A percentile compares a stretch with the other conserved stretches of the same genome.
Conservation (phyloP, 495 filamentous ascomycete genomes). For the Neurospora sp. region DNA sequence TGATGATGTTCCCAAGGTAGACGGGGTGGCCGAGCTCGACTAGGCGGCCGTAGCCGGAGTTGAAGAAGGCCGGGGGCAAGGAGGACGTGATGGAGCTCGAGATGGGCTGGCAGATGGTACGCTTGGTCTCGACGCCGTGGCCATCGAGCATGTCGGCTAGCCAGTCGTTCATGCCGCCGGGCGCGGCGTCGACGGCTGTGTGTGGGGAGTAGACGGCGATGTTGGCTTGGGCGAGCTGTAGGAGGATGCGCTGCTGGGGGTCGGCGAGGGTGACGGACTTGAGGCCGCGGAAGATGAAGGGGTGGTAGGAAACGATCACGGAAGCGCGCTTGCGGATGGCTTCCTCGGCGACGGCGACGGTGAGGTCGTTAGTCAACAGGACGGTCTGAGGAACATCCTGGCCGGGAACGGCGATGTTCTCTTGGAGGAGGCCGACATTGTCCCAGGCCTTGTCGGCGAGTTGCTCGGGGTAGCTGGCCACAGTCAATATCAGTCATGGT, state of each 20-base stretch:
- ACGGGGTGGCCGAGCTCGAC: conserved; percentile 52
- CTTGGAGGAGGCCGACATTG: conserved; percentile 50
- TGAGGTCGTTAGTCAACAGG: conserved; percentile 87
- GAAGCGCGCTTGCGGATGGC: conserved; percentile 68
- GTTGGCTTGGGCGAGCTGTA: conserved; percentile 75
- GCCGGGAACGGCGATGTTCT: conserved; percentile 15
- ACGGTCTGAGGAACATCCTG: conserved; percentile 28
- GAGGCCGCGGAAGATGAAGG: conserved; percentile 86
- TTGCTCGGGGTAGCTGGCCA: conserved; percentile 68
- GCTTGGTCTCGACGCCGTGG: conserved; percentile 13
- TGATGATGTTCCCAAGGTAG: conserved; percentile 50
- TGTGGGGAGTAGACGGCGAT: conserved; percentile 95
- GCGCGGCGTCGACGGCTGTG: conserved; percentile 83
- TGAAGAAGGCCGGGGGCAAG: conserved; percentile 43
- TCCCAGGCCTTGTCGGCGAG: conserved; percentile 88
- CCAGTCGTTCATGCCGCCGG: conserved; percentile 87
- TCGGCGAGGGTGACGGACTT: conserved; percentile 79
- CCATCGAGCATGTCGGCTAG: conserved; percentile 68
- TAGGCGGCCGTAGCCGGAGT: conserved; percentile 68
- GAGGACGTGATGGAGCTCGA: conserved; percentile 21
- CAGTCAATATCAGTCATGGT: background rate
- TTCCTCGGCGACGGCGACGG: conserved; percentile 80
- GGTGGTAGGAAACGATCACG: conserved; percentile 84
- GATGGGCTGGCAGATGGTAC: conserved; percentile 30
- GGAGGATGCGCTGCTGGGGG: conserved; percentile 73